Evolutionary conservation across 2,329 filamentous ascomycete species (phyloP).

Genomic region (Aspergillus jensenii): DNA sequence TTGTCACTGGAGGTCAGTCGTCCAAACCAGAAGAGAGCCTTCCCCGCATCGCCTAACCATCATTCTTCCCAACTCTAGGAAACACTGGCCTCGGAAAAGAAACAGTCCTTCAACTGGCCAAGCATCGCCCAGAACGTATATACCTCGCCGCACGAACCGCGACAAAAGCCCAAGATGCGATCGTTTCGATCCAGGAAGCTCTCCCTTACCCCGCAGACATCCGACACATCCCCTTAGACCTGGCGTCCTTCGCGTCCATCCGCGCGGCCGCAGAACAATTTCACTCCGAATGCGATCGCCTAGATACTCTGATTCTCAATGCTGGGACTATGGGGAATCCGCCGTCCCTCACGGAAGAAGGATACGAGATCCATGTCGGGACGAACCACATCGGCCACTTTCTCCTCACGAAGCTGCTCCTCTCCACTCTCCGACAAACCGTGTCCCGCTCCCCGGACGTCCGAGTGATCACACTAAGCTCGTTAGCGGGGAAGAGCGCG

Average conservation of each 20-base stretch:
- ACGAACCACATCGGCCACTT: slow-evolving; percentile 51
- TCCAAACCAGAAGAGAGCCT: too few relatives aligned
- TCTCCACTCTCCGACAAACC: slow-evolving; percentile 42
- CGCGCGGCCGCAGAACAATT: slow-evolving; percentile 46
- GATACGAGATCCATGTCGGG: slow-evolving; percentile 47
- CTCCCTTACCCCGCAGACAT: slow-evolving; percentile 39
- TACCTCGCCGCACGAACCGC: slow-evolving; percentile 55
- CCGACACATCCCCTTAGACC: slow-evolving; percentile 49
- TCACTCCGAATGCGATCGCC: slow-evolving; percentile 37
- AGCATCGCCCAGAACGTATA: slow-evolving; percentile 53
- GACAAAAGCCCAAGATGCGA: slow-evolving; percentile 43
- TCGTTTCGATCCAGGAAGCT: slow-evolving; percentile 41
- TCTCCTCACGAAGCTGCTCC: slow-evolving; percentile 44
- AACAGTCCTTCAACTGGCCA: slow-evolving; percentile 49
- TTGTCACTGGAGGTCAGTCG: slow-evolving; percentile 51
- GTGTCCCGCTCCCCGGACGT: slow-evolving; percentile 30
- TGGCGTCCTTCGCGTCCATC: slow-evolving; percentile 52
- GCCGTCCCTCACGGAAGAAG: slow-evolving; percentile 38
- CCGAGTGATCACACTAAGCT: slow-evolving; percentile 40
- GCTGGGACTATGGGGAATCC: slow-evolving; percentile 49
- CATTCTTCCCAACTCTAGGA: slow-evolving; percentile 28
- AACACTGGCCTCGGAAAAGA: slow-evolving; percentile 50
- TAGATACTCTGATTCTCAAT: slow-evolving; percentile 49
- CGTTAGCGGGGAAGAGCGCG: slow-evolving; percentile 34
- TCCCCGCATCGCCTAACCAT: not conserved